Conservation (phyloP, 305 asterid species). For the Galium porrigens region DNA sequence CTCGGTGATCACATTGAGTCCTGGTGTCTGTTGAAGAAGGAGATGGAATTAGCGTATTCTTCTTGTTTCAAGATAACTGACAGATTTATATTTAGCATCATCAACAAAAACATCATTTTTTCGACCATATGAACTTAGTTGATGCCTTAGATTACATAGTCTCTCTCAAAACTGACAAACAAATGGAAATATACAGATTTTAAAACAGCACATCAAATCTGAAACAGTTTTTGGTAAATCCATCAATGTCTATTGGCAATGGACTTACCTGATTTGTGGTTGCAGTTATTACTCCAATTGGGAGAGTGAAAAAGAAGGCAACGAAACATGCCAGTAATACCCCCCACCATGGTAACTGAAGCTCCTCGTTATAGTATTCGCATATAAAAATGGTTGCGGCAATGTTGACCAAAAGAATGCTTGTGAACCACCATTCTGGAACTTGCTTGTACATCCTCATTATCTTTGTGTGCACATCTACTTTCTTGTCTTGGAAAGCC, state of each 20-base stretch:
- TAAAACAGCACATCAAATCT: not conserved
- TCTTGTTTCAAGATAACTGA: not conserved
- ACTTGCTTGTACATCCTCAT: slow-evolving; percentile 72
- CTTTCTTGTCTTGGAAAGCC: slow-evolving; percentile 49
- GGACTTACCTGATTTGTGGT: slow-evolving; percentile 70
- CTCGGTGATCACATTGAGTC: slow-evolving; percentile 83
- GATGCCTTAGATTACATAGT: not conserved
- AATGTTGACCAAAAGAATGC: slow-evolving; percentile 46
- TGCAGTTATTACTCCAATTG: slow-evolving; percentile 76
- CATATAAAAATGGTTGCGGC: slow-evolving; percentile 53
- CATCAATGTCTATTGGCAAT: not conserved
- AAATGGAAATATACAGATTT: not conserved
- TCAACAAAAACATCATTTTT: not conserved
- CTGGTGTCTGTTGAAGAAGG: slow-evolving; percentile 49
- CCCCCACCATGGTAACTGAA: slow-evolving; percentile 97
- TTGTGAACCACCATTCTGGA: slow-evolving; percentile 84
- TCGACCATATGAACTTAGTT: not conserved
- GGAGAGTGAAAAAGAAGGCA: slow-evolving; percentile 76
- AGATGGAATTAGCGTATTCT: not conserved
- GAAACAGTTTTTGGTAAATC: not conserved
- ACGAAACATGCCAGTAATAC: slow-evolving; percentile 64
- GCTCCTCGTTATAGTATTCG: slow-evolving; percentile 46
- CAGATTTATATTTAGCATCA: not conserved
- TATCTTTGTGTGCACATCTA: slow-evolving; percentile 75
- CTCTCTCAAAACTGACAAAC: not conserved